phyloP scores from a whole-genome alignment of 148 eudicot genomes.

The Nepenthes gracilis region DNA sequence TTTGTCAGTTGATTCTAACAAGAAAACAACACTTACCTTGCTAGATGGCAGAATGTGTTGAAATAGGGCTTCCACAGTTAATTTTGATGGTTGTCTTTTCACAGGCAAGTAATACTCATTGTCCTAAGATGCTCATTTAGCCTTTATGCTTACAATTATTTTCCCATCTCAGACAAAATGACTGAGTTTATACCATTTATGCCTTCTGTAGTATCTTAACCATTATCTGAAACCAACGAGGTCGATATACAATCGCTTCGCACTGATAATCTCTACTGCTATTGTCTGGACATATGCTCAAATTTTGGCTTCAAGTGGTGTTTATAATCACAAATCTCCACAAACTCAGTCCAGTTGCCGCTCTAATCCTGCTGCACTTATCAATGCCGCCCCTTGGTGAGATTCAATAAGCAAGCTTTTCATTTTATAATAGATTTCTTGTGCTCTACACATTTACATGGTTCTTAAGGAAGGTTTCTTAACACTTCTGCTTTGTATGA shows the following conservation, averaged over 20 bases:
- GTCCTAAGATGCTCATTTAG: background rate
- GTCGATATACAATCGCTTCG: constrained; percentile 30
- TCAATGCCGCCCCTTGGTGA: constrained; percentile 50
- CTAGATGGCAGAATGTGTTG: constrained; percentile 62
- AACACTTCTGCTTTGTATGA: too few species aligned
- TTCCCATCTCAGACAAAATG: background rate
- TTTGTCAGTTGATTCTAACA: too few species aligned
- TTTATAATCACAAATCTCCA: constrained; percentile 19
- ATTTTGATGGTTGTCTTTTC: constrained; percentile 42
- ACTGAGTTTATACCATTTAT: background rate
- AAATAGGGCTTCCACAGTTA: constrained; percentile 61
- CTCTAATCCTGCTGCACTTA: constrained; percentile 38
- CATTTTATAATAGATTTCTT: too few species aligned
- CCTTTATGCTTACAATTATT: background rate
- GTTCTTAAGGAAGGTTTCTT: too few species aligned
- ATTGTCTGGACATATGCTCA: constrained; percentile 39
- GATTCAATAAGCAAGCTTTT: background rate
- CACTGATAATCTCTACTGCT: constrained; percentile 32
- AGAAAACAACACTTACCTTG: background rate
- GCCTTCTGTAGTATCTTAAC: constrained; percentile 43
- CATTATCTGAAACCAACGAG: constrained; percentile 21
- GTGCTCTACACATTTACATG: too few species aligned
- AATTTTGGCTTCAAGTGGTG: constrained; percentile 41
- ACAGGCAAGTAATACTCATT: constrained; percentile 39
- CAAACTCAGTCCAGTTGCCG: constrained; percentile 21